Evolutionary conservation across 371 early-diverging fungal species (phyloP), one percentile per base, ranked within the genome.

Genomic region (Choanephora cucurbitarum): DNA sequence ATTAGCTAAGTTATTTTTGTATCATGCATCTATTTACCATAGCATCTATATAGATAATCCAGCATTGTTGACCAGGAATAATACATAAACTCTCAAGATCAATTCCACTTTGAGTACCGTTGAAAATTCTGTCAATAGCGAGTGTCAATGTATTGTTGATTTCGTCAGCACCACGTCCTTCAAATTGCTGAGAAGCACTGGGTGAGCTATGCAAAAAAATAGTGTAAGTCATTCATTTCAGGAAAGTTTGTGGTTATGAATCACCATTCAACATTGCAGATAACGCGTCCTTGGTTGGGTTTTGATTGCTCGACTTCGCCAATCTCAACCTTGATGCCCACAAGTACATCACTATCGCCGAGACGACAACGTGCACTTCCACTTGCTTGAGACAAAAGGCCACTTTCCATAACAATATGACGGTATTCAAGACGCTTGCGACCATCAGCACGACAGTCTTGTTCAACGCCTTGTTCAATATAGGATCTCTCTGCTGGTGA

Each of bases 301-400:
- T 73, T 77, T 7, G 69, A 81, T 6, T 68, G 81, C 28, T 88
- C 84, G 41, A 91, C 81, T 23, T 81, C 75, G 28, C 87, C 92
- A 44, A 95, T 87, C 58, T 94, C 94, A 3, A 91, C 93, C 66
- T 95, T 96, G 67, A 96, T 84, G 31, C 98, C 96, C 15, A 96
- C 96, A 17, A 97, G 76, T 0, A 96, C 88, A 57, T 95, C 93
- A 0, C 94, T 93, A 19, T 84, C 84, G 2, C 92, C 91, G 32
- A 91, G 66, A 34, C 93, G 86, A 63, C 86, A 76, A 37, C 92
- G 86, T 32, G 91, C 91, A 65, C 89, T 88, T 7, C 97, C 95
- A 55, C 85, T 87, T 22, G 94, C 88, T 69, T 95, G 94, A n/a
- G 92, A 84, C 44, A 95, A 83, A 51, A 93, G 68, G 10, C 92